Evolutionary conservation across 176 grass and related monocot genomes (phyloP).

Genomic region (Thalia dealbata): DNA sequence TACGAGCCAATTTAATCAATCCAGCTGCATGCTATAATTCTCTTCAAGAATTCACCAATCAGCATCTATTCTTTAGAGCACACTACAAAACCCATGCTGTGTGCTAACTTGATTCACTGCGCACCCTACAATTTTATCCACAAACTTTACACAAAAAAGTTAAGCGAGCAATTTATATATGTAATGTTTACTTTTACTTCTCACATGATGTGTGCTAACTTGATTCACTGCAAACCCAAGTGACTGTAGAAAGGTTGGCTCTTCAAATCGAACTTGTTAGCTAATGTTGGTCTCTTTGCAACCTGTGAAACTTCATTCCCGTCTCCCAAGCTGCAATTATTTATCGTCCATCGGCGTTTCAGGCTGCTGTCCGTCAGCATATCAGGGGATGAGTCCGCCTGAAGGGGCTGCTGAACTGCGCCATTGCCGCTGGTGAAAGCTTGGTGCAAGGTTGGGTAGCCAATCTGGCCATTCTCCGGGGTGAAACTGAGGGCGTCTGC

Average conservation of each 20-base stretch:
- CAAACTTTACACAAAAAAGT: no score
- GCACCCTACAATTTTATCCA: neutral
- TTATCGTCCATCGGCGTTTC: neutral
- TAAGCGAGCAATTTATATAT: no score
- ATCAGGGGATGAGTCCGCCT: neutral
- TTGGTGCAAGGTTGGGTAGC: neutral
- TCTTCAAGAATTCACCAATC: neutral
- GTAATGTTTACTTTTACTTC: no score
- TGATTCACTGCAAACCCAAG: neutral
- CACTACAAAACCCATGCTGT: neutral
- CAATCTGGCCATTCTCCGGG: neutral
- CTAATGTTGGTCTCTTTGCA: neutral
- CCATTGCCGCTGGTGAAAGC: neutral
- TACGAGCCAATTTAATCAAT: neutral
- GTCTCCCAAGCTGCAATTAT: neutral
- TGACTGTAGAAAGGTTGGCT: neutral
- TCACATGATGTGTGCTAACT: no score
- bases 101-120: no score
- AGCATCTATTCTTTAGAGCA: neutral
- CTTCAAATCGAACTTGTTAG: neutral
- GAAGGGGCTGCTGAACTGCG: neutral
- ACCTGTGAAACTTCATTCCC: neutral
- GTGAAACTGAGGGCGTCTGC: no score
- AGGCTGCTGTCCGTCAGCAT: neutral
- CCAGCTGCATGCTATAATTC: neutral